A percentile compares a stretch with the other conserved stretches of the same genome.
These are phyloP conservation scores for Hemisphaericaspora xylofermentans DNA, from an alignment of 1,139 yeast genomes.

Conservation along the genomic window DNA sequence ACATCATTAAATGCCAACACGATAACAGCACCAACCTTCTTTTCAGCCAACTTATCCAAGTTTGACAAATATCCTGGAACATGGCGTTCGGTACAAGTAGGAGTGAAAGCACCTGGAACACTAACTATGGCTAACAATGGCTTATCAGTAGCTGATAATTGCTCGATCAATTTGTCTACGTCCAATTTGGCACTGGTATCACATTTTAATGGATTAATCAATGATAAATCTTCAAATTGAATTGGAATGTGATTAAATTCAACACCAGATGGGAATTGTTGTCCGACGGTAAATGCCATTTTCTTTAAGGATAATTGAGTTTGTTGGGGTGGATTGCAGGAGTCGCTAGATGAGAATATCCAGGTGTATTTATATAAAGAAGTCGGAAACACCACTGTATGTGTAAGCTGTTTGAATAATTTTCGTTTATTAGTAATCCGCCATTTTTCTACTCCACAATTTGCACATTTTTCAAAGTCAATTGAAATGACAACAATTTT, in stretches of 20 bases:
- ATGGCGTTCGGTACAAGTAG: conserved; percentile 81
- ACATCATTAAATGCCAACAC: conserved; percentile 75
- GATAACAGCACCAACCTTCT: conserved; percentile 67
- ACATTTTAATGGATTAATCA: conserved; percentile 49
- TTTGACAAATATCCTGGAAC: conserved; percentile 70
- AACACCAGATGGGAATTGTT: conserved; percentile 50
- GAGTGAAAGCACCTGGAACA: conserved; percentile 92
- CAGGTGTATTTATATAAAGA: no score
- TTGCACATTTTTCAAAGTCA: no score
- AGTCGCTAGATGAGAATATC: no score
- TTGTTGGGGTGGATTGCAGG: no score
- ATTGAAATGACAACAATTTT: no score
- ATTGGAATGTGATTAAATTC: conserved; percentile 60
- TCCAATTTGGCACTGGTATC: conserved; percentile 33
- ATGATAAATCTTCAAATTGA: conserved; percentile 31
- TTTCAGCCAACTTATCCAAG: conserved; percentile 49
- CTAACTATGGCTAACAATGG: conserved; percentile 65
- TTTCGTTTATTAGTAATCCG: no score
- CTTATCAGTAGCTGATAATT: conserved; percentile 24
- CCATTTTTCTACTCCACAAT: no score
- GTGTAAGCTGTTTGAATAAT: no score
- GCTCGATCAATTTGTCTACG: conserved; percentile 20
- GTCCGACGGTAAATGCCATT: conserved; percentile 22
- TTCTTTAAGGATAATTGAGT: background rate
- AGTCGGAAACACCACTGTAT: no score